Evolutionary conservation across 2,329 filamentous ascomycete species (phyloP).

Genomic region (Penicillium sp.): DNA sequence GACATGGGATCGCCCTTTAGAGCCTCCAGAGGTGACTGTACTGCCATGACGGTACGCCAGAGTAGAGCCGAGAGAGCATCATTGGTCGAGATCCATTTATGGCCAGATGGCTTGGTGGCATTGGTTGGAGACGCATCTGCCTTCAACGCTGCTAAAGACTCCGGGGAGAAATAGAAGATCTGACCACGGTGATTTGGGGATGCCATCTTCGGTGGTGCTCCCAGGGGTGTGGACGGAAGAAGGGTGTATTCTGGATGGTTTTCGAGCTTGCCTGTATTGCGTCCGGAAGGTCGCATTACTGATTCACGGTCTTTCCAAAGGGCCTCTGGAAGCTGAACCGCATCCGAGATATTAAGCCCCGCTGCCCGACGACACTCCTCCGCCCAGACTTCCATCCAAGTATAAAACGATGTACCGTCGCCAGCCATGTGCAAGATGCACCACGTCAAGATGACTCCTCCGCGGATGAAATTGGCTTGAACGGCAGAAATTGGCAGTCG

Average conservation of each 20-base stretch:
- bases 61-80: not conserved
- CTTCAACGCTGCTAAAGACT: not conserved
- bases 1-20: not conserved
- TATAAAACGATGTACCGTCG: not conserved
- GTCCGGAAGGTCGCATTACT: not conserved
- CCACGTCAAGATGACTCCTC: not conserved
- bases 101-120: not conserved
- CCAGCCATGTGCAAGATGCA: not conserved
- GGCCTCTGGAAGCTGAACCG: not conserved
- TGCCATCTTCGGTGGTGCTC: not conserved
- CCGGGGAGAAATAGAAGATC: not conserved
- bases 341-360: not conserved
- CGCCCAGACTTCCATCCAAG: not conserved
- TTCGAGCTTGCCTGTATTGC: not conserved
- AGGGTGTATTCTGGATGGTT: not conserved
- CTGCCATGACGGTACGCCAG: not conserved
- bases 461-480: not conserved
- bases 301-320: not conserved
- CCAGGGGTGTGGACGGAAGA: not conserved
- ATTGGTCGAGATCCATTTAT: not conserved
- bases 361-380: not conserved
- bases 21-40: not conserved
- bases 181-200: not conserved
- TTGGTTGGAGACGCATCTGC: not conserved
- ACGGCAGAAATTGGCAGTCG: not conserved